A percentile compares a stretch with the other conserved stretches of the same genome.
phyloP scores from a whole-genome alignment of 2,329 filamentous ascomycete species.

The Cadophora luteo-olivacea region DNA sequence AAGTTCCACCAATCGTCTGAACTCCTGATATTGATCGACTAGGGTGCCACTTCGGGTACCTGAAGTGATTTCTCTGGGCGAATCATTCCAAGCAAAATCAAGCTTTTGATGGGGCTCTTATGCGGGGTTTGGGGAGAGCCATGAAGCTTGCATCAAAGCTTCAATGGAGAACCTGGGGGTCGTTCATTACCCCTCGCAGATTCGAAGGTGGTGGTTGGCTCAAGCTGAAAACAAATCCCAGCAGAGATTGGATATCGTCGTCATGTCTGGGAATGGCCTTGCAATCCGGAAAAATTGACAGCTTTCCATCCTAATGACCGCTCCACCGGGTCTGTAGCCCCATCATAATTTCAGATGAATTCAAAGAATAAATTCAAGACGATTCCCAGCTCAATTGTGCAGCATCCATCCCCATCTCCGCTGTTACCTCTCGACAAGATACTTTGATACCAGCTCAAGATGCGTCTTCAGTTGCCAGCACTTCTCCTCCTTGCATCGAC shows the following conservation, averaged over 20 bases:
- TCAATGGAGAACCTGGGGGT: conserved; percentile 22
- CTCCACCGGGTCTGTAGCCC: conserved; percentile 4
- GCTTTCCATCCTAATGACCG: conserved; percentile 20
- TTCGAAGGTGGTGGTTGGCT: conserved; percentile 21
- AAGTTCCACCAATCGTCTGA: conserved; percentile 34
- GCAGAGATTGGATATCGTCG: conserved; percentile 18
- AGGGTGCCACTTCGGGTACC: conserved; percentile 27
- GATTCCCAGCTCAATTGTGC: conserved; percentile 9
- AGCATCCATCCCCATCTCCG: conserved; percentile 56
- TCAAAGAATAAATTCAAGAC: conserved; percentile 33
- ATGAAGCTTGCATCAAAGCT: conserved; percentile 19
- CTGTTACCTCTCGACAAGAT: conserved; percentile 5
- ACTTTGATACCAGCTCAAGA: conserved; percentile 29
- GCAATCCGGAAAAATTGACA: conserved; percentile 38
- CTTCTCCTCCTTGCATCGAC: conserved; percentile 36
- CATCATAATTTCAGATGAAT: conserved; percentile 5
- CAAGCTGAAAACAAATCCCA: conserved; percentile 6
- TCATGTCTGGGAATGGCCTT: conserved; percentile 18
- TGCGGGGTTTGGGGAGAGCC: conserved; percentile 28
- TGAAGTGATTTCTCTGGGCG: conserved; percentile 23
- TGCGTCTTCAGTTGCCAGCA: conserved; percentile 38
- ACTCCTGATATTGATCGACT: conserved; percentile 22
- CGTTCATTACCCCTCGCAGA: conserved; percentile 6
- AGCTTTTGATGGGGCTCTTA: conserved; percentile 25
- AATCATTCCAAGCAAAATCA: conserved; percentile 24